Evolutionary conservation across 2,329 filamentous ascomycete genomes (phyloP), one percentile per base, ranked within the genome.

Genomic region (Arthrobotrys entomopaga): DNA sequence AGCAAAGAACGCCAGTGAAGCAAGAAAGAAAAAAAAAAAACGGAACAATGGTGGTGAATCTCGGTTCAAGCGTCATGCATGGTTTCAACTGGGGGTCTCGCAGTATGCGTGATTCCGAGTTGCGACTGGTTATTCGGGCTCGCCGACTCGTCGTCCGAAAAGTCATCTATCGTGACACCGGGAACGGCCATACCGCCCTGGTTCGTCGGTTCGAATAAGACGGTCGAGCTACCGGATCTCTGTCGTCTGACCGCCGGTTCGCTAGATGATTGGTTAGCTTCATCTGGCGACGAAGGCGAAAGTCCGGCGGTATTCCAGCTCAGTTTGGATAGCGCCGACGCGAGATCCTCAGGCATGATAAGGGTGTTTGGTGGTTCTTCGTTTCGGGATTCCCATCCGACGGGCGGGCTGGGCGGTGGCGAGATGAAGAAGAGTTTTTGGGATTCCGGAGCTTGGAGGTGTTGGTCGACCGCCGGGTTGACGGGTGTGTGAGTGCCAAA

Each of bases 311-410:
- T 77, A 56, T 61, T 77, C 77, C 42, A 75, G 72, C 59, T 78
- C 75, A 91, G 82, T 81, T 86, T 87, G 11, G 88, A 86, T 49
- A 91, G 82, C 0, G 89, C 89, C 60, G 88, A 86, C 16, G 88
- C 88, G 24, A 91, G 83, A 80, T 91, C 89, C 70, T 90, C 88
- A 48, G 89, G 88, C 79, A 90, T 87, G 24, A 90, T 87, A 79
- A 86, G 84, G 82, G 89, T 90, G 81, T 91, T 91, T 67, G 89
- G 89, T 3, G 88, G 88, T 77, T 88, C 88, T 81, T 91, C 89
- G 53, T 90, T 82, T 77, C 85, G 85, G 82, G 88, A 85, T 82
- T 90, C 86, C 89, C 89, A 91, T 78, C 87, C 88, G 78, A 89
- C 87, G 1, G 89, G 89, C 48, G 89, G 88, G 69, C 85, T 87